Evolutionary conservation across 805 yeast species (phyloP), one percentile per base, ranked within the genome.

Genomic region (Metschnikowia drakensbergensis): DNA sequence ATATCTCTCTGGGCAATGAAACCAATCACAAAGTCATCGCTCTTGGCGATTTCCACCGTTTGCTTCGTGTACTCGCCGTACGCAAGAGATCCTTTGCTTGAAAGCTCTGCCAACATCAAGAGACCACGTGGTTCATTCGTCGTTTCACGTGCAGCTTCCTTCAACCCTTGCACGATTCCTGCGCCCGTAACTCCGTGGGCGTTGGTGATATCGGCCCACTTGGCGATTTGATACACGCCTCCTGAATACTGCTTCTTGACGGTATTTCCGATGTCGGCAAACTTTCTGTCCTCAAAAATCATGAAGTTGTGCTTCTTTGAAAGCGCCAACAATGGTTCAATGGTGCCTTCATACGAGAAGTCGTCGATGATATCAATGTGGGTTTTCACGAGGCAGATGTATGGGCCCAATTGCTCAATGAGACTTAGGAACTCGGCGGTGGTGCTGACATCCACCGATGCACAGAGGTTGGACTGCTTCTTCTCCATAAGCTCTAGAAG

Each of bases 181-280:
- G 85, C 83, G 23, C 99, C 99, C 2, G 98, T 92, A 30, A 94
- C 91, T 50, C 97, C 96, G 61, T 94, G 99, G 0, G 98, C 98
- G 66, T 94, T 94, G 32, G 98, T 92, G 57, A 94, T 90, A 62
- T 94, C 97, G 0, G 98, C 83, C 99, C 99, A 94, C 60, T 83
- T 72, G 10, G 96, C 94, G 52, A 92, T 92, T 62, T 81, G 83
- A 72, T 82, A 90, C 8, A 88, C 84, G 39, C 99, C 99, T 34
- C 95, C 88, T 30, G 86, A 74, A 67, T 92, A 94, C 68, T 94
- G 99, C 39, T 88, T 80, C 70, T 92, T 91, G 47, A 94, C 99
- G 1, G 99, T 94, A 63, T 91, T 89, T 13, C 99, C 99, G 59
- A 94, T 94, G 67, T 94, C 99, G 25, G 99, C 99, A 68, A 94